Percentiles rank a stretch among this genome's conserved stretches.
These are phyloP conservation scores for Trichomonascaceae sp. DNA, from an alignment of 1,139 yeast genomes.

Conservation along the genomic window DNA sequence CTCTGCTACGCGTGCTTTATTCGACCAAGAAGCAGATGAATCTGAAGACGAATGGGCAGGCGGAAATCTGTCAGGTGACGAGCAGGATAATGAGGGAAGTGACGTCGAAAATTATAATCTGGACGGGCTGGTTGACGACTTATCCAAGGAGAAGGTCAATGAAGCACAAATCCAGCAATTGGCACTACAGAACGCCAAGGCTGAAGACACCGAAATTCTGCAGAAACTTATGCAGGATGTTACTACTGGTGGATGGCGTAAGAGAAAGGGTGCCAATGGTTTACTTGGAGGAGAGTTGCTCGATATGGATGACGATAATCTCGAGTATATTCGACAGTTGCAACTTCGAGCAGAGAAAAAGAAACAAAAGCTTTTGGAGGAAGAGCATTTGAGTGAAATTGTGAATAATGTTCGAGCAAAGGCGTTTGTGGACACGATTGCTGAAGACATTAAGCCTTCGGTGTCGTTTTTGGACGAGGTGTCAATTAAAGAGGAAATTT, in stretches of 20 bases:
- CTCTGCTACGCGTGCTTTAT: slow-evolving; percentile 45
- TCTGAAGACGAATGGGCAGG: slow-evolving; percentile 97
- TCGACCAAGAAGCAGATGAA: slow-evolving; percentile 89
- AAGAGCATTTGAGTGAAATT: slow-evolving; percentile 45
- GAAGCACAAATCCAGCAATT: slow-evolving; percentile 55
- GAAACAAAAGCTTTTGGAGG: slow-evolving; percentile 49
- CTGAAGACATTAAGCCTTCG: slow-evolving; percentile 36
- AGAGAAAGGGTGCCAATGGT: slow-evolving; percentile 50
- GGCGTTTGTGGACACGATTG: slow-evolving; percentile 70
- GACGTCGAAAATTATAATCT: slow-evolving; percentile 64
- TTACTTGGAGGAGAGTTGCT: slow-evolving; percentile 58
- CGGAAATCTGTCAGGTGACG: slow-evolving; percentile 52
- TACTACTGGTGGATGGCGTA: slow-evolving; percentile 73
- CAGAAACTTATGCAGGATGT: slow-evolving; percentile 75
- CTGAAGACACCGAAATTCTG: slow-evolving; percentile 63
- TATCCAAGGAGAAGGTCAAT: slow-evolving; percentile 47
- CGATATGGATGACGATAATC: slow-evolving; percentile 58
- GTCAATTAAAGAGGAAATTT: neutral
- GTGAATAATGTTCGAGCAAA: slow-evolving; percentile 53
- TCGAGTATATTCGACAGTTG: slow-evolving; percentile 38
- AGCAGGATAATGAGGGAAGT: slow-evolving; percentile 40
- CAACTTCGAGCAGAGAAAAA: slow-evolving; percentile 52
- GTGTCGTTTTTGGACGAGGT: slow-evolving; percentile 15
- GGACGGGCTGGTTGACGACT: slow-evolving; percentile 77
- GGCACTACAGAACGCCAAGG: slow-evolving; percentile 62